These are phyloP conservation scores for Neofusicoccum sp. DNA, from an alignment of 2,329 filamentous ascomycete genomes.

Conservation along the genomic window DNA sequence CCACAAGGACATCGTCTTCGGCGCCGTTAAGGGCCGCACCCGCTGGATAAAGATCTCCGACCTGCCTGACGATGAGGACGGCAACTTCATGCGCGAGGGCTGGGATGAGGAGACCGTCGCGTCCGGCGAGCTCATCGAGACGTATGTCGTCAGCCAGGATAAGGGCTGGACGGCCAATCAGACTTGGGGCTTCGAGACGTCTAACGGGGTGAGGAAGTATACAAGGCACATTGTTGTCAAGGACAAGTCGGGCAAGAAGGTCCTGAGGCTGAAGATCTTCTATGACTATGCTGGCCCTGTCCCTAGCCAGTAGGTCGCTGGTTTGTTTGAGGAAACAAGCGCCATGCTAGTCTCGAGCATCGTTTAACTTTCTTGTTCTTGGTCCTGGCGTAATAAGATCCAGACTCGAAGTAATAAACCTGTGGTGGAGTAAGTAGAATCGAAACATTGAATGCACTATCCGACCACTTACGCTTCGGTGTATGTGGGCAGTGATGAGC, in stretches of 20 bases:
- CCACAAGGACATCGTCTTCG: constrained; percentile 81
- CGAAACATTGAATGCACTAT: too few relatives aligned
- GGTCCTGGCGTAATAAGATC: too few relatives aligned
- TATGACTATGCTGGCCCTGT: constrained; percentile 1
- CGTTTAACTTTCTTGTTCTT: too few relatives aligned
- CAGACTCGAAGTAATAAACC: too few relatives aligned
- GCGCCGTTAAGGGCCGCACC: constrained; percentile 65
- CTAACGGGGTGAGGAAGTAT: constrained; percentile 35
- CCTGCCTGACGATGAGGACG: not conserved
- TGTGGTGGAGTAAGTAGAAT: too few relatives aligned
- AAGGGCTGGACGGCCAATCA: constrained; percentile 41
- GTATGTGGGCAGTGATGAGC: too few relatives aligned
- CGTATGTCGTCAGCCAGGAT: constrained; percentile 33
- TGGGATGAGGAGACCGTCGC: constrained; percentile 35
- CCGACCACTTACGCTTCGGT: too few relatives aligned
- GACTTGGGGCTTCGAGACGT: constrained; percentile 37
- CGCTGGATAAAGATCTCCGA: constrained; percentile 47
- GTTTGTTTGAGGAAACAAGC: too few relatives aligned
- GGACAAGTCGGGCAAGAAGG: constrained; percentile 28
- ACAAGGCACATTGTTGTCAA: constrained; percentile 38
- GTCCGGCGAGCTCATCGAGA: constrained; percentile 31
- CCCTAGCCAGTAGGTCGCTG: too few relatives aligned
- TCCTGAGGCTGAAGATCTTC: not conserved
- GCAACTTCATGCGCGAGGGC: constrained; percentile 6
- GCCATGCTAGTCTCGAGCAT: too few relatives aligned